Conservation (phyloP, 805 yeast species). For the Pichia insulana region DNA sequence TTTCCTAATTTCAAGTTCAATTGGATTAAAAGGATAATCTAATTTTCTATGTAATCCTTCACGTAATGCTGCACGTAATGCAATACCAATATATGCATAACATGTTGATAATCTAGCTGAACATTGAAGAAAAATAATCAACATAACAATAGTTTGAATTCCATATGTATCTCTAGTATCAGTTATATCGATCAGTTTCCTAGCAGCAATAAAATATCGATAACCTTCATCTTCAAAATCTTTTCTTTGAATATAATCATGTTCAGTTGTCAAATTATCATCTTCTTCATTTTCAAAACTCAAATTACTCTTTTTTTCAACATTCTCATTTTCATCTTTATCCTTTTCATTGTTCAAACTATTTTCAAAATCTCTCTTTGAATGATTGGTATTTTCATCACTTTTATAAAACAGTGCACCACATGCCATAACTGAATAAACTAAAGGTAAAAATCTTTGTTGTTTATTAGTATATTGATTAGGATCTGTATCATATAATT, state of each 20-base stretch:
- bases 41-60: constrained; percentile 78
- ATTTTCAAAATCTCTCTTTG: constrained; percentile 1
- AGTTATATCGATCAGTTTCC: constrained; percentile 71
- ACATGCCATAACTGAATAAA: constrained; percentile 81
- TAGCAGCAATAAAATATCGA: constrained; percentile 70
- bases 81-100: constrained; percentile 84
- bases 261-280: constrained; percentile 10
- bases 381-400: constrained; percentile 27
- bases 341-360: constrained; percentile 9
- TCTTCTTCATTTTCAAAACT: background rate
- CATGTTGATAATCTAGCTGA: constrained; percentile 82
- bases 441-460: constrained; percentile 65
- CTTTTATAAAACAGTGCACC: constrained; percentile 70
- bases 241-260: constrained; percentile 21
- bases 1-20: constrained; percentile 76
- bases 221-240: constrained; percentile 68
- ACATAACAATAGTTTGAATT: constrained; percentile 80
- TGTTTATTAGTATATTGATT: constrained; percentile 63
- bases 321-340: constrained; percentile 22
- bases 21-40: constrained; percentile 55
- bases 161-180: constrained; percentile 76
- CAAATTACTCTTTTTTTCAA: constrained; percentile 9
- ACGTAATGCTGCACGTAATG: constrained; percentile 69
- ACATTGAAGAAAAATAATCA: constrained; percentile 78
- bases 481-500: constrained; percentile 70